These are phyloP conservation scores for Dactylellina parvicollis DNA, from an alignment of 2,329 filamentous ascomycete genomes.

Conservation along the genomic window DNA sequence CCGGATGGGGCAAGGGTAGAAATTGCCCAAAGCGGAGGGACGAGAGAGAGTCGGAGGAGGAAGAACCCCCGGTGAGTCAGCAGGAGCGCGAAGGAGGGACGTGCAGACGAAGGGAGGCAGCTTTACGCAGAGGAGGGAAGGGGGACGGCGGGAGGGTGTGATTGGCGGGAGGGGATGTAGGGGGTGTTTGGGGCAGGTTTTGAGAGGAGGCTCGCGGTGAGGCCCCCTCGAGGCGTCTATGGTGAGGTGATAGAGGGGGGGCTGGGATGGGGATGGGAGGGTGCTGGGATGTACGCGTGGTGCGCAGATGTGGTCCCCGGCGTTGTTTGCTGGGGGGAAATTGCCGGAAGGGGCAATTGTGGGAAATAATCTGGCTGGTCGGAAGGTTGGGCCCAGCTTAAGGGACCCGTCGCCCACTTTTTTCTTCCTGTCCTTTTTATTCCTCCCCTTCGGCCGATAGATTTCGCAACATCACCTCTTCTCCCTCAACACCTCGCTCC, in stretches of 20 bases:
- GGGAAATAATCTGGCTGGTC: conserved; percentile 44
- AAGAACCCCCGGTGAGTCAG: neutral
- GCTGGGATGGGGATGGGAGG: conserved; percentile 8
- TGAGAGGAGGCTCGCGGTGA: neutral
- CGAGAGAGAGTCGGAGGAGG: neutral
- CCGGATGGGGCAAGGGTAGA: conserved; percentile 6
- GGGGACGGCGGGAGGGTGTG: conserved; percentile 2
- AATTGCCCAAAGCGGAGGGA: conserved; percentile 28
- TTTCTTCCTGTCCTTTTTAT: conserved; percentile 27
- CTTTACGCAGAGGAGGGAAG: conserved; percentile 17
- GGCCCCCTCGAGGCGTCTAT: conserved; percentile 32
- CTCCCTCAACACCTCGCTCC: conserved; percentile 33
- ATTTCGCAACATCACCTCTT: conserved; percentile 54
- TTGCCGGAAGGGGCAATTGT: conserved; percentile 30
- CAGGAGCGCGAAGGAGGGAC: conserved; percentile 14
- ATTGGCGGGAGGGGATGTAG: conserved; percentile 40
- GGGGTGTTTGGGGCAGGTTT: conserved; percentile 42
- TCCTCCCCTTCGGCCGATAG: conserved; percentile 52
- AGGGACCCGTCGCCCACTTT: conserved; percentile 52
- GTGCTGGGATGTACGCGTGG: neutral
- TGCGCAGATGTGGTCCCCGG: neutral
- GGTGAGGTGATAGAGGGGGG: neutral
- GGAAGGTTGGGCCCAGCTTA: conserved; percentile 32
- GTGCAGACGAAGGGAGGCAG: conserved; percentile 18
- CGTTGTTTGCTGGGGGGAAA: conserved; percentile 3